Evolutionary conservation across 768 basidiomycete species (phyloP).

Genomic region (Crepidotus variabilis): DNA sequence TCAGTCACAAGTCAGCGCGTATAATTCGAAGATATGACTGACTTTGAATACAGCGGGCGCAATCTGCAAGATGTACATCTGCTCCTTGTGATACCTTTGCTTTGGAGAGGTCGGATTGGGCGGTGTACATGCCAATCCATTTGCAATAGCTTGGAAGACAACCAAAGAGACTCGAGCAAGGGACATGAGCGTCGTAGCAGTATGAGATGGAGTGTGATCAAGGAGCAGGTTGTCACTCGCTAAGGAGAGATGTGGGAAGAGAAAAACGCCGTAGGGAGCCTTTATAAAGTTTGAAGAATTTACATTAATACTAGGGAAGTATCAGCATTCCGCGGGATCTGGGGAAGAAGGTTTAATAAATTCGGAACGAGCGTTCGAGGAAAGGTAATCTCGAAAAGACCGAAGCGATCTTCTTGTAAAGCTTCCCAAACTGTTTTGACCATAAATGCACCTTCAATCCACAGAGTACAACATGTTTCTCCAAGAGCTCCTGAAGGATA

Average conservation of each 20-base stretch:
- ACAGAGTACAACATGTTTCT: too few relatives aligned
- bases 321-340: not conserved
- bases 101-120: slow-evolving; percentile 52
- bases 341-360: not conserved
- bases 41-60: slow-evolving; percentile 58
- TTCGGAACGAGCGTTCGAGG: not conserved
- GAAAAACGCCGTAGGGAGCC: not conserved
- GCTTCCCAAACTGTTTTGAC: too few relatives aligned
- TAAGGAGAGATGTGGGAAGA: not conserved
- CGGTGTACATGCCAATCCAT: slow-evolving; percentile 51
- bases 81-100: slow-evolving; percentile 49
- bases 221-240: not conserved
- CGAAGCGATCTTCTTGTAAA: not conserved
- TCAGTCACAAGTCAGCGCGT: too few relatives aligned
- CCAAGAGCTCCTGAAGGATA: too few relatives aligned
- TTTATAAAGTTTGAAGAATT: not conserved
- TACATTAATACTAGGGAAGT: not conserved
- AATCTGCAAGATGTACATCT: slow-evolving; percentile 48
- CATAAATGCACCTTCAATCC: too few relatives aligned
- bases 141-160: slow-evolving; percentile 43
- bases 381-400: not conserved
- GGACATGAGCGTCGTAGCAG: slow-evolving; percentile 33
- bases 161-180: slow-evolving; percentile 44
- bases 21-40: not conserved
- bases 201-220: not conserved